Base-by-base conservation (phyloP, 805 yeast genomes). In the Debaryomyces maramus region DNA sequence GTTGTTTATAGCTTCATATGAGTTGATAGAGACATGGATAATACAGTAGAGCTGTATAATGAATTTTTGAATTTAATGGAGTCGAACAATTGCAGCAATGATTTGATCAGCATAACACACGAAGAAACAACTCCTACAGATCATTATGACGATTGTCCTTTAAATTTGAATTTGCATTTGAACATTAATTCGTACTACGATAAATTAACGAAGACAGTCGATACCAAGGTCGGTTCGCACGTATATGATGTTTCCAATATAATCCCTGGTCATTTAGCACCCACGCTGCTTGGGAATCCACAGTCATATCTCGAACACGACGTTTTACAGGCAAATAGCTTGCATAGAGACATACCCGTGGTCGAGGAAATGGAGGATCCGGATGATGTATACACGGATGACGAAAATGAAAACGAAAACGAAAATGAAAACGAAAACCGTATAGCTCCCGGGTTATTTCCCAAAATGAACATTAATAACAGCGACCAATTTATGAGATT, bases 371-470 rank as follows among this genome's bases (percentile, higher is more conserved):
- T n/a, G n/a, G n/a, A n/a, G n/a, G n/a, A n/a, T n/a, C n/a, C n/a
- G n/a, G 29, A 29, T 22, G 38, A 23, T 16, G 8, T 23, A 6
- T 28, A 20, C 19, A 17, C 17, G 4, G 43, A 44, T 4, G 45
- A 45, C 11, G 47, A 42, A 18, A 43, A 45, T 27, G 43, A 48
- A 16, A 36, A 29, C 11, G 38, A 26, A 10, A 20, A 35, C 22
- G 38, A 35, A n/a, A 24, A 31, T 19, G 33, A 32, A 7, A 29
- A 24, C 8, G 31, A 30, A 13, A 24, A 66, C 34, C 65, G 63
- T 3, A 50, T 65, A 3, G 65, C 47, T 3, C 72, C 72, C 0
- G 70, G 67, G 2, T 51, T 67, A 6, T 67, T 67, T 41, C 73
- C 73, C 3, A 39, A 43, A 15, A 52, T 65, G 67, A 51, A 58